Evolutionary conservation across 2,329 filamentous ascomycete species (phyloP).

Genomic region (Tolypocladium tropicale): DNA sequence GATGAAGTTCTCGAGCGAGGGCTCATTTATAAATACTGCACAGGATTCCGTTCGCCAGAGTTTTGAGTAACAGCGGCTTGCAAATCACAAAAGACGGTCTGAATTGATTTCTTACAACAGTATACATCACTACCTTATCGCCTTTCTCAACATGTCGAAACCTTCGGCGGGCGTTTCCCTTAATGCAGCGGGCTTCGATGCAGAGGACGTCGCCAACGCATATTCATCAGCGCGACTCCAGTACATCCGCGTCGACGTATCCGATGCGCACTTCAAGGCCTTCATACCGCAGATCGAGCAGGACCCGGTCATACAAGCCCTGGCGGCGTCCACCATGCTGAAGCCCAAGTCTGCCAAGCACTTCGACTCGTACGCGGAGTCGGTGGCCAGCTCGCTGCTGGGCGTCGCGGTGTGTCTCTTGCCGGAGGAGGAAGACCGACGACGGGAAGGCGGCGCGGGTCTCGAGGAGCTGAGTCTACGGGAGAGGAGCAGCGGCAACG

Average conservation of each 20-base stretch:
- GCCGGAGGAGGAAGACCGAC: neutral
- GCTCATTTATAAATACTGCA: neutral
- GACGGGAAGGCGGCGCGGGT: neutral
- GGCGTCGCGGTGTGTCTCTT: slow-evolving; percentile 10
- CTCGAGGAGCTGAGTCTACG: neutral
- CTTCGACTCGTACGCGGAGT: slow-evolving; percentile 4
- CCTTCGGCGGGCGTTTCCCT: neutral
- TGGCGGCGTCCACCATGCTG: slow-evolving; percentile 4
- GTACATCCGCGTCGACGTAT: slow-evolving; percentile 8
- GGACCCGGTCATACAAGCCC: slow-evolving; percentile 6
- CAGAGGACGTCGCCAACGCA: neutral
- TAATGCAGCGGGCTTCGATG: neutral
- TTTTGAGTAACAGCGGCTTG: neutral
- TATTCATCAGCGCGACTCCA: slow-evolving; percentile 9
- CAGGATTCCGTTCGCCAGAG: no score
- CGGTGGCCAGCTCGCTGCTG: slow-evolving; percentile 7
- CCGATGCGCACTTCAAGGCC: slow-evolving; percentile 6
- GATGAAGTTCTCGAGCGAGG: no score
- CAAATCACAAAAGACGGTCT: neutral
- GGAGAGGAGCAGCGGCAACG: slow-evolving; percentile 1
- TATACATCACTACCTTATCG: neutral
- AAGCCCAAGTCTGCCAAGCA: slow-evolving; percentile 6
- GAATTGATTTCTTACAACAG: neutral
- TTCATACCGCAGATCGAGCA: slow-evolving; percentile 5
- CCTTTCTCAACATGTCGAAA: neutral